These are phyloP conservation scores for Pleodorina starrii DNA, from an alignment of 139 green algal species.

Conservation along the genomic window DNA sequence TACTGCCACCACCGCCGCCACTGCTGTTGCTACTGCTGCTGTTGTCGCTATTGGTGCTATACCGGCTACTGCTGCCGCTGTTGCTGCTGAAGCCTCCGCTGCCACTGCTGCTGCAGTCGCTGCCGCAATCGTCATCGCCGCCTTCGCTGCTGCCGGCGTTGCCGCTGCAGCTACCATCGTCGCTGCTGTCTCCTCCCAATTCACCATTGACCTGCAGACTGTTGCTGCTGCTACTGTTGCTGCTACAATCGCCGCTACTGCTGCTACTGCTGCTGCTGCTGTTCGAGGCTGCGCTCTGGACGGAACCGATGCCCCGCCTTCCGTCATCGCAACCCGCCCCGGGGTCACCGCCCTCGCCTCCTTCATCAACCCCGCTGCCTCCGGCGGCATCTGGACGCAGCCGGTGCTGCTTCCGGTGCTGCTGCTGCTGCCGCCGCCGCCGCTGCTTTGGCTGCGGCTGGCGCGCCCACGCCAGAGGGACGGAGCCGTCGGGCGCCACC, in stretches of 20 bases:
- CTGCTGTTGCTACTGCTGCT: neutral
- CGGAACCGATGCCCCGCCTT: no score
- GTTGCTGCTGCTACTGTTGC: no score
- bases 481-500: neutral
- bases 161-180: neutral
- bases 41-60: neutral
- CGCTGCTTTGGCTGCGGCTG: neutral
- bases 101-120: no score
- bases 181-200: no score
- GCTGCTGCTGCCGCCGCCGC: neutral
- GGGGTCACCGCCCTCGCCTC: neutral
- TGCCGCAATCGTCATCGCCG: neutral
- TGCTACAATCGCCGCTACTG: neutral
- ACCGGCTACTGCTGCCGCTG: neutral
- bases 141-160: neutral
- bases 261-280: neutral
- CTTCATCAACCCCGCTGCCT: neutral
- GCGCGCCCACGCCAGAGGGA: constrained; percentile 1
- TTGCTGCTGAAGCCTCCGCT: neutral
- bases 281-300: no score
- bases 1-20: neutral
- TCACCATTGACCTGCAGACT: no score
- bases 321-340: no score
- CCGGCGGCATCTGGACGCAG: neutral
- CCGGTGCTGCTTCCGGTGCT: neutral